These are phyloP conservation scores for Oenanthe javanica DNA, from an alignment of 140 eudicot species.

Conservation along the genomic window DNA sequence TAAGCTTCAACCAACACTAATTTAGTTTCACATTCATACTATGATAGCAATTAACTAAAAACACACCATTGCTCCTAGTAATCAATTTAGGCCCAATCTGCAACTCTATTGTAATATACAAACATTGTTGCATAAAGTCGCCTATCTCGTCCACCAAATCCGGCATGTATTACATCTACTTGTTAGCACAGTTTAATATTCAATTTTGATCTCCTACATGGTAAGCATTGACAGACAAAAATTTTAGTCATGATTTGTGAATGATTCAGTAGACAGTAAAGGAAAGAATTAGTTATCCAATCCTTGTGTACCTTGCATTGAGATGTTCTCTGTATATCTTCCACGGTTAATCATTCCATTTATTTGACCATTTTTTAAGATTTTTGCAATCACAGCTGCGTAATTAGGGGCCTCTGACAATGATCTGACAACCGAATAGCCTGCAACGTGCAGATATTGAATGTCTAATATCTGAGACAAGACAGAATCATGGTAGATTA, in stretches of 20 bases:
- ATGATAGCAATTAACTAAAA: background rate
- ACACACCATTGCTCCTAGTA: background rate
- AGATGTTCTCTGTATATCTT: slow-evolving; percentile 42
- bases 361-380: slow-evolving; percentile 41
- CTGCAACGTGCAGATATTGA: slow-evolving; percentile 34
- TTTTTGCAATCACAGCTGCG: slow-evolving; percentile 74
- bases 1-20: background rate
- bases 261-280: background rate
- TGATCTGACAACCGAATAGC: slow-evolving; percentile 96
- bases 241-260: background rate
- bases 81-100: background rate
- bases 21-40: background rate
- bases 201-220: background rate
- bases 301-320: slow-evolving; percentile 67
- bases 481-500: background rate
- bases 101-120: background rate
- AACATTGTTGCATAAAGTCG: background rate
- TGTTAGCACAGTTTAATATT: background rate
- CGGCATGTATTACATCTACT: background rate
- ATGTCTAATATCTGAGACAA: background rate
- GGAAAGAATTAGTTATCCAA: background rate
- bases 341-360: slow-evolving; percentile 34
- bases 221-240: background rate
- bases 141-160: background rate
- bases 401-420: slow-evolving; percentile 91